Conservation (phyloP, 2,329 filamentous ascomycete genomes). For the Penicillium decumbens region DNA sequence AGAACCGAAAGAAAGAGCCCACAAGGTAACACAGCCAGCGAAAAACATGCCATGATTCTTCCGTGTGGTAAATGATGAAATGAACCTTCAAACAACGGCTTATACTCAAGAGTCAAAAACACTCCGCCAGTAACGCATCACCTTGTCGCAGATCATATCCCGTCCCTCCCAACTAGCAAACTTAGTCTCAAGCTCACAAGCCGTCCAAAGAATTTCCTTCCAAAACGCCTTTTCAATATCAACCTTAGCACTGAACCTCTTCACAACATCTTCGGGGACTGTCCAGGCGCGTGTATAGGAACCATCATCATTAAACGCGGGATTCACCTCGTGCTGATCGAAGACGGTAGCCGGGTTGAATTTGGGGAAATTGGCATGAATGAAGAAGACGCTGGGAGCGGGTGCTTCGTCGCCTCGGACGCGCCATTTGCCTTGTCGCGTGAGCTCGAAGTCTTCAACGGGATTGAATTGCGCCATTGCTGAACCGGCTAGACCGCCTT, state of each 20-base stretch:
- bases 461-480: constrained; percentile 42
- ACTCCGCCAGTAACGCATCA: constrained; percentile 32
- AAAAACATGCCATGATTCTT: too few species aligned
- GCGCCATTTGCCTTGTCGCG: constrained; percentile 25
- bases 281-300: constrained; percentile 33
- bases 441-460: constrained; percentile 30
- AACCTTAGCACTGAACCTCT: constrained; percentile 23
- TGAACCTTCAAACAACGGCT: neutral
- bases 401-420: constrained; percentile 29
- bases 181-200: constrained; percentile 35
- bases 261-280: constrained; percentile 27
- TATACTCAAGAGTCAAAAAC: constrained; percentile 27
- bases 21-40: too few species aligned
- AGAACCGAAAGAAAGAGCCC: neutral
- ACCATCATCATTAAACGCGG: constrained; percentile 28
- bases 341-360: constrained; percentile 39
- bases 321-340: constrained; percentile 24
- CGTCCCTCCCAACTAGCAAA: constrained; percentile 30
- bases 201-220: constrained; percentile 37
- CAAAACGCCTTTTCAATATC: constrained; percentile 39
- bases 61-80: too few species aligned
- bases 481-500: constrained; percentile 33
- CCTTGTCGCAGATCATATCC: constrained; percentile 30
- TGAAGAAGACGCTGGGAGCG: constrained; percentile 35
- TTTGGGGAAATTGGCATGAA: constrained; percentile 42